Evolutionary conservation across 257 asterid species (phyloP).

Genomic region (Fraxinus quadrangulata): DNA sequence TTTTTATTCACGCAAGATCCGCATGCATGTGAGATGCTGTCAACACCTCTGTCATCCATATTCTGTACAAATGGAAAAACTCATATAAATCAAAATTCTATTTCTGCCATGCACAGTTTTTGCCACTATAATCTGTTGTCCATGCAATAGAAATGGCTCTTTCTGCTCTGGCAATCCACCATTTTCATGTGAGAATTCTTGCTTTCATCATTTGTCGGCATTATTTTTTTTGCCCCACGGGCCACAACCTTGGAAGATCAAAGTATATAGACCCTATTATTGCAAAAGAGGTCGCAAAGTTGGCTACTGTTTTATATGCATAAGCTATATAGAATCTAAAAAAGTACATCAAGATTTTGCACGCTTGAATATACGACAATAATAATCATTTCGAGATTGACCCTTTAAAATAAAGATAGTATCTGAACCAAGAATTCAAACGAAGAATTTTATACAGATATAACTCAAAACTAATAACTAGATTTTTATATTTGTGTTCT

Average conservation of each 20-base stretch:
- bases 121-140: neutral
- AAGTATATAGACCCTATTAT: neutral
- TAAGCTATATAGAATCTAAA: neutral
- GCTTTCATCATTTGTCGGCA: neutral
- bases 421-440: too few species aligned
- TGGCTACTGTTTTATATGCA: neutral
- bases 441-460: too few species aligned
- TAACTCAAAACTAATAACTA: too few species aligned
- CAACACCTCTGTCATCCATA: too few species aligned
- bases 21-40: too few species aligned
- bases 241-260: neutral
- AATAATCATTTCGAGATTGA: neutral
- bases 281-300: neutral
- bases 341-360: neutral
- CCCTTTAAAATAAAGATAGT: too few species aligned
- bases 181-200: neutral
- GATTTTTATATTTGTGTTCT: too few species aligned
- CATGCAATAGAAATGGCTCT: neutral
- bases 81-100: neutral
- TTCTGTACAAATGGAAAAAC: too few species aligned
- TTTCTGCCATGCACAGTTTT: neutral
- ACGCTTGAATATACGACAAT: neutral
- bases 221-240: neutral
- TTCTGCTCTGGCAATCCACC: constrained; percentile 5
- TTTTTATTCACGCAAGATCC: too few species aligned